These are phyloP conservation scores for Balamuthia mandrillaris DNA, from an alignment of 208 protist genomes.

Conservation along the genomic window DNA sequence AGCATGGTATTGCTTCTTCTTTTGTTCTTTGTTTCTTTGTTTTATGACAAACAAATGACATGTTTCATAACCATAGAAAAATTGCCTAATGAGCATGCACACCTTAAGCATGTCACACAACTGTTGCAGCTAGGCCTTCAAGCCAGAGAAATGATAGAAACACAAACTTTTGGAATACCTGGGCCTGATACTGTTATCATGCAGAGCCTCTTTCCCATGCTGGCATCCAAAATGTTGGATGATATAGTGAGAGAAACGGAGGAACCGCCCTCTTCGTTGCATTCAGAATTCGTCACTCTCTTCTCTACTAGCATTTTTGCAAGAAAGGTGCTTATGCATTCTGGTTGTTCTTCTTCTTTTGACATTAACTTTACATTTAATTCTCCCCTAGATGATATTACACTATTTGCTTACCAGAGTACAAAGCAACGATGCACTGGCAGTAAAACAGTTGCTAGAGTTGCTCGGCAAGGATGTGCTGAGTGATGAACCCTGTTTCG, in stretches of 20 bases:
- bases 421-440: background rate
- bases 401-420: conserved; percentile 40
- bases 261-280: background rate
- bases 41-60: background rate
- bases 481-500: background rate
- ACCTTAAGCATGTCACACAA: conserved; percentile 44
- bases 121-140: background rate
- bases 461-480: background rate
- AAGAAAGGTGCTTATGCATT: background rate
- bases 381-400: background rate
- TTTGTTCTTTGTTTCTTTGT: background rate
- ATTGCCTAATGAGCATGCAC: conserved; percentile 43
- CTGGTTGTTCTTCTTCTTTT: background rate
- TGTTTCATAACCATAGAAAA: conserved; percentile 6
- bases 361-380: background rate
- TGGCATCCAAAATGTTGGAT: conserved; percentile 40
- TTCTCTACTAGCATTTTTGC: conserved; percentile 29
- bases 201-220: conserved; percentile 38
- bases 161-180: conserved; percentile 19
- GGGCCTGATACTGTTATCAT: conserved; percentile 33
- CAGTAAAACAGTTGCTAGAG: conserved; percentile 38
- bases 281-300: background rate
- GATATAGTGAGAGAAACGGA: conserved; percentile 5
- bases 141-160: conserved; percentile 15
- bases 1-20: background rate